Conservation (phyloP, 345 rosid species). For the Draba incana region DNA sequence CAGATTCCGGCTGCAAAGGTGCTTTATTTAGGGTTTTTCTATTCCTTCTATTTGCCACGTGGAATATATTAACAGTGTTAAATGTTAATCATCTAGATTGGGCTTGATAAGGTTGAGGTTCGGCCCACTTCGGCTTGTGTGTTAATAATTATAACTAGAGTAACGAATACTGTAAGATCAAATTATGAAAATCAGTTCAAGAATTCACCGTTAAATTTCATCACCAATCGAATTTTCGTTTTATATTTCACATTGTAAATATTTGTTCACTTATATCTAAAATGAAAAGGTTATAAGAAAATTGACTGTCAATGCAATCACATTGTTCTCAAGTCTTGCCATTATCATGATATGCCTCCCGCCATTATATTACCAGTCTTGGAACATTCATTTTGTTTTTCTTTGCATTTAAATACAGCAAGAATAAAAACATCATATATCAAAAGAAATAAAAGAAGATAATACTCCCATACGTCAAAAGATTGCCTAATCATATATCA, state of each 20-base stretch:
- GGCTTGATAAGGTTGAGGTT: not conserved
- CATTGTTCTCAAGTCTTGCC: conserved; percentile 21
- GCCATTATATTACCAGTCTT: conserved; percentile 18
- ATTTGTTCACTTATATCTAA: not conserved
- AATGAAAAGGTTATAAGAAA: not conserved
- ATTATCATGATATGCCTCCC: conserved; percentile 28
- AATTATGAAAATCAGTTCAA: no score
- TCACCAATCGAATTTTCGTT: not conserved
- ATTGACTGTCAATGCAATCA: conserved; percentile 40
- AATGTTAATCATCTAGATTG: not conserved
- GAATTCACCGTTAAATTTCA: no score
- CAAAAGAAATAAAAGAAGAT: not conserved
- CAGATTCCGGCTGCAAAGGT: conserved; percentile 23
- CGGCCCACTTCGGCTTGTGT: not conserved
- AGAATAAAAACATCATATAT: not conserved
- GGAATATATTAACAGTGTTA: not conserved
- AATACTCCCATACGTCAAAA: no score
- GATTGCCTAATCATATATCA: not conserved
- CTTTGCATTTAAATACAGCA: not conserved
- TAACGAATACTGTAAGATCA: no score
- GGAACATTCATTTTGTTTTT: conserved; percentile 6
- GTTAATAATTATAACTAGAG: no score
- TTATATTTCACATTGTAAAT: not conserved
- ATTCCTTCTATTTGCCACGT: conserved; percentile 27
- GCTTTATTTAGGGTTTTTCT: conserved; percentile 30